phyloP scores from a whole-genome alignment of 2,329 filamentous ascomycete genomes.

The Colletotrichum graminicola region DNA sequence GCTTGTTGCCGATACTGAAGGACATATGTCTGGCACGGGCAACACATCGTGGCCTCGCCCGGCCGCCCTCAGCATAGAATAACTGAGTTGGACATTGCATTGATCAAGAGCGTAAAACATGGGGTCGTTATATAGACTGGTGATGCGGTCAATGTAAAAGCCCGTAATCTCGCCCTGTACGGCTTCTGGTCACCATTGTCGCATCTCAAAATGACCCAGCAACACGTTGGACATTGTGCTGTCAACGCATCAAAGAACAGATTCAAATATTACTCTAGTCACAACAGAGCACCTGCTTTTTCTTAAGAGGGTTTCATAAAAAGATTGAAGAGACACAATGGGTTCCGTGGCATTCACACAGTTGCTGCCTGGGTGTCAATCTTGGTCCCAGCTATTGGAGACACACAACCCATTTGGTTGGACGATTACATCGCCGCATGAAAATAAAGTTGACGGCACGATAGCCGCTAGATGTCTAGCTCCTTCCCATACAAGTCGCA shows the following conservation, averaged over 20 bases:
- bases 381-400: neutral
- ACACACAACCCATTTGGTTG: neutral
- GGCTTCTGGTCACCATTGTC: neutral
- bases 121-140: neutral
- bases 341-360: neutral
- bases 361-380: neutral
- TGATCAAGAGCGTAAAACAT: neutral
- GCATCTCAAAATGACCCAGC: too few relatives aligned
- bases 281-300: neutral
- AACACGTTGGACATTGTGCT: neutral
- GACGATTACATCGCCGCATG: neutral
- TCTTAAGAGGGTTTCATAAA: neutral
- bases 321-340: neutral
- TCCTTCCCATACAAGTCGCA: too few relatives aligned
- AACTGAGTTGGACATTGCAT: neutral
- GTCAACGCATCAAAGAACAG: too few relatives aligned
- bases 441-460: neutral
- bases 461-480: neutral
- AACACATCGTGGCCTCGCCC: neutral
- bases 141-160: neutral
- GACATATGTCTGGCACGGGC: too few relatives aligned
- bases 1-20: neutral
- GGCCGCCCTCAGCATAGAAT: neutral
- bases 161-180: too few relatives aligned
- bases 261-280: neutral